Percentiles rank a stretch among this genome's conserved stretches.
Evolutionary conservation across 768 basidiomycete genomes (phyloP).

Genomic region (Lentinula edodes): DNA sequence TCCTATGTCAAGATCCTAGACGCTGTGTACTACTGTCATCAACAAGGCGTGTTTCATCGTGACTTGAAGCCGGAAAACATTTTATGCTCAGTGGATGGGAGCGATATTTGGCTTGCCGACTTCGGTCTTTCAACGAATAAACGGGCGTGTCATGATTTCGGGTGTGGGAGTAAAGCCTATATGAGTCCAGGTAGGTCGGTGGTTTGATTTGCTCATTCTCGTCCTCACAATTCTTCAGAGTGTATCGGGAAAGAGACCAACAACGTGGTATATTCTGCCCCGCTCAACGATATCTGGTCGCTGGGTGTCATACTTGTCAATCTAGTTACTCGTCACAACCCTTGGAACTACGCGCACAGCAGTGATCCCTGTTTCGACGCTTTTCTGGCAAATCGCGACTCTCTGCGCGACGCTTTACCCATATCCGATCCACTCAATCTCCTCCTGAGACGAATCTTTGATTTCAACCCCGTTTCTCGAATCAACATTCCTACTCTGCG

Average conservation of each 20-base stretch:
- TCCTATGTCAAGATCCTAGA: constrained; percentile 76
- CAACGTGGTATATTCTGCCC: constrained; percentile 1
- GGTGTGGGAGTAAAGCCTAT: constrained; percentile 56
- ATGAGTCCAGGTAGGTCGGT: constrained; percentile 61
- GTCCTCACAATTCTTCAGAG: background rate
- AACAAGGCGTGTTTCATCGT: constrained; percentile 69
- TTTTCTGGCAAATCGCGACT: constrained; percentile 40
- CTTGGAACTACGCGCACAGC: constrained; percentile 47
- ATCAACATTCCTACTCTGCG: constrained; percentile 16
- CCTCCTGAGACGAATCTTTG: constrained; percentile 46
- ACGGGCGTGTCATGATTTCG: constrained; percentile 39
- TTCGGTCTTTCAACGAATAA: constrained; percentile 65
- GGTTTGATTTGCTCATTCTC: background rate
- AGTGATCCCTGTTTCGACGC: constrained; percentile 45
- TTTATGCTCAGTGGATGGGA: constrained; percentile 49
- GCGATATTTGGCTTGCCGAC: constrained; percentile 59
- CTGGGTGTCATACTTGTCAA: constrained; percentile 54
- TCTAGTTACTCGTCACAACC: constrained; percentile 46
- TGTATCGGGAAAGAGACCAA: constrained; percentile 5
- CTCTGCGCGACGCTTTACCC: constrained; percentile 46
- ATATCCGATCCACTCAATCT: constrained; percentile 42
- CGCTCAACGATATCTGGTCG: constrained; percentile 39
- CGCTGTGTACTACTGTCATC: constrained; percentile 70
- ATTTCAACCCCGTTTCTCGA: constrained; percentile 35
- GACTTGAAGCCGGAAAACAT: constrained; percentile 87